Conservation (phyloP, 2,329 filamentous ascomycete species). For the Monosporascus ibericus region DNA sequence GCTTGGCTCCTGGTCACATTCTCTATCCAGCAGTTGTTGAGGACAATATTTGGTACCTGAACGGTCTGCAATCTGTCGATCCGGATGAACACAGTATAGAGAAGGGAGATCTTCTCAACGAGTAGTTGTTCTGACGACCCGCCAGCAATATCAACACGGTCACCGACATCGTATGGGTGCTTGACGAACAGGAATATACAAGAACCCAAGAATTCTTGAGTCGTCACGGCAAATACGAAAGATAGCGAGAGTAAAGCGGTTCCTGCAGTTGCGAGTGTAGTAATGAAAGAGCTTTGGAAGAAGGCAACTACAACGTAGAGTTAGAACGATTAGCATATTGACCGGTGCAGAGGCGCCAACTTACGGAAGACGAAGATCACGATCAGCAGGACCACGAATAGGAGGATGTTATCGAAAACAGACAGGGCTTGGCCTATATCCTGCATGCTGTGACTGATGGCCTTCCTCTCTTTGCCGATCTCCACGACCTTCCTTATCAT, state of each 20-base stretch:
- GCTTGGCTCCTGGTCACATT: slow-evolving; percentile 87
- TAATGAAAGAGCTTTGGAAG: slow-evolving; percentile 78
- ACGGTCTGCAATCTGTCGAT: slow-evolving; percentile 75
- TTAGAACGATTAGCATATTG: neutral
- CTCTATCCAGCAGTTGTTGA: slow-evolving; percentile 92
- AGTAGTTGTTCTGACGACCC: slow-evolving; percentile 57
- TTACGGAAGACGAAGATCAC: slow-evolving; percentile 76
- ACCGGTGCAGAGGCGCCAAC: slow-evolving; percentile 19
- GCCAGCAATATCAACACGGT: slow-evolving; percentile 75
- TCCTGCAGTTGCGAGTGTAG: slow-evolving; percentile 81
- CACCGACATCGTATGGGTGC: slow-evolving; percentile 93
- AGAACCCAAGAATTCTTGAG: slow-evolving; percentile 92
- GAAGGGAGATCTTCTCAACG: slow-evolving; percentile 88
- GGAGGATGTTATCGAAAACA: slow-evolving; percentile 81
- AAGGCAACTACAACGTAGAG: slow-evolving; percentile 60
- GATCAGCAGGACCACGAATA: slow-evolving; percentile 74
- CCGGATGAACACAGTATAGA: slow-evolving; percentile 87
- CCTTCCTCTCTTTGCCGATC: slow-evolving; percentile 78
- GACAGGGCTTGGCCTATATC: slow-evolving; percentile 93
- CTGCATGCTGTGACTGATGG: slow-evolving; percentile 89
- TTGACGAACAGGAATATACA: slow-evolving; percentile 99
- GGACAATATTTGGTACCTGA: slow-evolving; percentile 82
- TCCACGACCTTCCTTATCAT: slow-evolving; percentile 86
- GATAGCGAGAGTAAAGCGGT: slow-evolving; percentile 92
- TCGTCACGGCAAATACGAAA: slow-evolving; percentile 88